A percentile compares a stretch with the other conserved stretches of the same genome.
Evolutionary conservation across 2,329 filamentous ascomycete genomes (phyloP).

Genomic region (Rutstroemia sp.): DNA sequence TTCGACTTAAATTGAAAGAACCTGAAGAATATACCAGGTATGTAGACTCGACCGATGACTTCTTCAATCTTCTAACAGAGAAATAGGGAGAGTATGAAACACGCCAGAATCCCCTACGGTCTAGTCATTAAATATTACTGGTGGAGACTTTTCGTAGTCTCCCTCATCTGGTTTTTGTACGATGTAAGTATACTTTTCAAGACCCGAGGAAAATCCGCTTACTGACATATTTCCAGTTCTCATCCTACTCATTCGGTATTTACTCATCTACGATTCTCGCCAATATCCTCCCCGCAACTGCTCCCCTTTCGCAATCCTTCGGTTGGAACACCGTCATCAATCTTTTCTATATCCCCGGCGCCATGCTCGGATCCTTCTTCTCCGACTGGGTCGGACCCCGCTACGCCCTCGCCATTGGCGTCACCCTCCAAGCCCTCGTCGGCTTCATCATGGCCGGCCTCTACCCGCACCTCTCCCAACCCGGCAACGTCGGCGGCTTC

Average conservation of each 20-base stretch:
- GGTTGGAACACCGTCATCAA: constrained; percentile 89
- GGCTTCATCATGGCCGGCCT: constrained; percentile 85
- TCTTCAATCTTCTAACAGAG: neutral
- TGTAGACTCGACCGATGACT: neutral
- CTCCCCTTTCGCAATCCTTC: constrained; percentile 68
- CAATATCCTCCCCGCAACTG: constrained; percentile 50
- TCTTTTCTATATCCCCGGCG: constrained; percentile 81
- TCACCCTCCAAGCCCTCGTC: constrained; percentile 65
- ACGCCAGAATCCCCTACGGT: constrained; percentile 45
- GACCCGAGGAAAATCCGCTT: neutral
- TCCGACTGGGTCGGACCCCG: constrained; percentile 75
- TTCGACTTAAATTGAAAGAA: constrained; percentile 69
- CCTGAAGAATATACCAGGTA: constrained; percentile 63
- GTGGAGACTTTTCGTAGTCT: constrained; percentile 61
- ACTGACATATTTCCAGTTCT: constrained; percentile 47
- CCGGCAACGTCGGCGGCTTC: constrained; percentile 64
- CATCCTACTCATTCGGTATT: constrained; percentile 75
- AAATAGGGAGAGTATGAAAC: constrained; percentile 29
- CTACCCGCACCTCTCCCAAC: constrained; percentile 61
- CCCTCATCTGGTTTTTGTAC: constrained; percentile 79
- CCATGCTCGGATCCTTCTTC: constrained; percentile 66
- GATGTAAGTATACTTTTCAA: constrained; percentile 40
- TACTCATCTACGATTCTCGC: constrained; percentile 71
- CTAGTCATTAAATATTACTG: constrained; percentile 63
- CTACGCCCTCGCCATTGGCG: constrained; percentile 63